A percentile compares a stretch with the other conserved stretches of the same genome.
Evolutionary conservation across 83 land plant genomes (phyloP).

Genomic region (Picea abies): DNA sequence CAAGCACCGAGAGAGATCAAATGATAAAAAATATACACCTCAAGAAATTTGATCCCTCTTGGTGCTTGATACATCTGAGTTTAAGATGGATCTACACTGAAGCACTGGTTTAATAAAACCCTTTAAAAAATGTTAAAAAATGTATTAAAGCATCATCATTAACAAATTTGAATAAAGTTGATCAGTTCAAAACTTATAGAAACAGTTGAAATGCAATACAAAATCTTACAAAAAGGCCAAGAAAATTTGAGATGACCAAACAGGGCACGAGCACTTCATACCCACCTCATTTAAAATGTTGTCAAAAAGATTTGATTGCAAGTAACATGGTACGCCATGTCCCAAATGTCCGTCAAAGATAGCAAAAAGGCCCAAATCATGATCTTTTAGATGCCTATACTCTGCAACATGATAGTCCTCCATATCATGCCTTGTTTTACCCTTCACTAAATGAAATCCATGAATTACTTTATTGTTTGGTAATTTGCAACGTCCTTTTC

Average conservation of each 20-base stretch:
- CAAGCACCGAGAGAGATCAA: too few species aligned
- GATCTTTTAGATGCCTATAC: conserved; percentile 31
- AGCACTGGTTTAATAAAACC: too few species aligned
- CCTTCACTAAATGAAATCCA: conserved; percentile 73
- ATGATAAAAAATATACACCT: too few species aligned
- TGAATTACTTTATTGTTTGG: conserved; percentile 37
- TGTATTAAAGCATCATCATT: neutral
- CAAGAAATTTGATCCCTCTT: too few species aligned
- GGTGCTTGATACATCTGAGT: too few species aligned
- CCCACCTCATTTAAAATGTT: conserved; percentile 76
- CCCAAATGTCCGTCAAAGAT: conserved; percentile 91
- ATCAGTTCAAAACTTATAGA: neutral
- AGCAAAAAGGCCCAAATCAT: conserved; percentile 77
- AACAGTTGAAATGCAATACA: neutral
- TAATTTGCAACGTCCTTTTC: conserved; percentile 48
- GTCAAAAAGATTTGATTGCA: conserved; percentile 58
- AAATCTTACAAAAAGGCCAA: neutral
- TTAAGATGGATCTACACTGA: too few species aligned
- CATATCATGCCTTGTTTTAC: conserved; percentile 80
- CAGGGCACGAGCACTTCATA: neutral
- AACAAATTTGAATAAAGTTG: neutral
- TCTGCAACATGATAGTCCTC: conserved; percentile 84
- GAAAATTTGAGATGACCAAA: neutral
- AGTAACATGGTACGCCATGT: conserved; percentile 60
- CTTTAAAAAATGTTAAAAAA: too few species aligned